Percentiles rank a stretch among this genome's conserved stretches.
Conservation (phyloP, 2,329 filamentous ascomycete genomes). For the Colletotrichum sp. region DNA sequence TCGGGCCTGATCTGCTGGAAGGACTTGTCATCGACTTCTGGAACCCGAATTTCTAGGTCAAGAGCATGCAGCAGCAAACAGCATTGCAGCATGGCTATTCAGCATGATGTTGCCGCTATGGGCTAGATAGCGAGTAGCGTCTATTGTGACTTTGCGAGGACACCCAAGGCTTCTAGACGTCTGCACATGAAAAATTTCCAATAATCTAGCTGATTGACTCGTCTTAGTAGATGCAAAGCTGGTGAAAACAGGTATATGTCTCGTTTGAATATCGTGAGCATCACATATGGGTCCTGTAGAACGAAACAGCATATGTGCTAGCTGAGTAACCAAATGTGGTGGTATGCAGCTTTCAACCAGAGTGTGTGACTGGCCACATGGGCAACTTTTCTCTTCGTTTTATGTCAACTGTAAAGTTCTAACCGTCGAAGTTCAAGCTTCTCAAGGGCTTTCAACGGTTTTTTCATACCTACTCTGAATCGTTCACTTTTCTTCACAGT, state of each 20-base stretch:
- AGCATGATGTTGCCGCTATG: not conserved
- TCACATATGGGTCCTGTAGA: not conserved
- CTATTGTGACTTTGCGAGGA: not conserved
- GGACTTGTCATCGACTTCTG: slow-evolving; percentile 64
- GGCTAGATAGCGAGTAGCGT: not conserved
- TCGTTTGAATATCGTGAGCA: not conserved
- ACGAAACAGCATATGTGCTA: not conserved
- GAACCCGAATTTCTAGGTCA: not conserved
- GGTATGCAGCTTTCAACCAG: not conserved
- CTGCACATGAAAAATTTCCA: not conserved
- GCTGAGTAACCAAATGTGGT: not conserved
- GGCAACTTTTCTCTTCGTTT: not conserved
- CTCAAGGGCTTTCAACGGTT: not conserved
- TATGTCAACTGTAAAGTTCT: not conserved
- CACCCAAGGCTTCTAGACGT: not conserved
- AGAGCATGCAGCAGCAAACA: not conserved
- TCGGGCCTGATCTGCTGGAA: slow-evolving; percentile 65
- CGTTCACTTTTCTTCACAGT: not conserved
- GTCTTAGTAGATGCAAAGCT: not conserved
- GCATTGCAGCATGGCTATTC: not conserved
- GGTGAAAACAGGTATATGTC: not conserved
- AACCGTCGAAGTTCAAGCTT: not conserved
- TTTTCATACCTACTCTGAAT: not conserved
- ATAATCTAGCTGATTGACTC: not conserved
- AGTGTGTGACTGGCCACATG: not conserved